These are phyloP conservation scores for Solanum gandarillasii DNA, from an alignment of 257 asterid genomes.

Conservation along the genomic window DNA sequence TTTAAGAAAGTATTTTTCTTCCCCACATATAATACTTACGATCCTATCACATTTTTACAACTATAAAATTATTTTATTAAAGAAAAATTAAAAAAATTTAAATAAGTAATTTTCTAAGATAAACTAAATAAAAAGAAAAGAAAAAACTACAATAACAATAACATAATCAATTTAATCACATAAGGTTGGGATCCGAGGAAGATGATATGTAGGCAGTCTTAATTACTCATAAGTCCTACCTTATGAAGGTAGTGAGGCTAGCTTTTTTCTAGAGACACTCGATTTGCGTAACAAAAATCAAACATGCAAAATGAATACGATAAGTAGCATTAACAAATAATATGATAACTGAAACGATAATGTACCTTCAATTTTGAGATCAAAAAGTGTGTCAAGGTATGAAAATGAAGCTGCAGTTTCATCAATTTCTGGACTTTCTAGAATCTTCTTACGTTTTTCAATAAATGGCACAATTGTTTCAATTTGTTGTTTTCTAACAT, in stretches of 20 bases:
- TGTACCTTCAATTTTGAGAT: constrained; percentile 47
- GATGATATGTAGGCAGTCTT: accelerated
- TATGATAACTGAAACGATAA: background rate
- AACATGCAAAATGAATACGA: background rate
- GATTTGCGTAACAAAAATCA: background rate
- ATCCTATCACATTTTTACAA: background rate
- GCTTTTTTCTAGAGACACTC: background rate
- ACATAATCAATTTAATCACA: background rate
- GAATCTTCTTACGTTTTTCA: constrained; percentile 45
- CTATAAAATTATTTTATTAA: background rate
- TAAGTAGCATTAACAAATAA: background rate
- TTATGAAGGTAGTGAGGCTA: too few species aligned
- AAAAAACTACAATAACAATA: background rate
- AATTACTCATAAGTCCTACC: background rate
- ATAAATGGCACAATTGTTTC: constrained; percentile 59
- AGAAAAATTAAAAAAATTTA: background rate
- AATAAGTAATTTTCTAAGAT: accelerated
- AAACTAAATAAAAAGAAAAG: background rate
- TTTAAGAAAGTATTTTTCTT: background rate
- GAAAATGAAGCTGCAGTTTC: constrained; percentile 57
- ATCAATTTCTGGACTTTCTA: constrained; percentile 38
- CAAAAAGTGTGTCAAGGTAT: constrained; percentile 72
- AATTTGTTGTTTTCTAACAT: constrained; percentile 59
- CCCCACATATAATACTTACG: background rate
- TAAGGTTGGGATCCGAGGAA: accelerated